A percentile compares a stretch with the other conserved stretches of the same genome.
Evolutionary conservation across 148 eudicot genomes (phyloP).

Genomic region (Persicaria maculosa): DNA sequence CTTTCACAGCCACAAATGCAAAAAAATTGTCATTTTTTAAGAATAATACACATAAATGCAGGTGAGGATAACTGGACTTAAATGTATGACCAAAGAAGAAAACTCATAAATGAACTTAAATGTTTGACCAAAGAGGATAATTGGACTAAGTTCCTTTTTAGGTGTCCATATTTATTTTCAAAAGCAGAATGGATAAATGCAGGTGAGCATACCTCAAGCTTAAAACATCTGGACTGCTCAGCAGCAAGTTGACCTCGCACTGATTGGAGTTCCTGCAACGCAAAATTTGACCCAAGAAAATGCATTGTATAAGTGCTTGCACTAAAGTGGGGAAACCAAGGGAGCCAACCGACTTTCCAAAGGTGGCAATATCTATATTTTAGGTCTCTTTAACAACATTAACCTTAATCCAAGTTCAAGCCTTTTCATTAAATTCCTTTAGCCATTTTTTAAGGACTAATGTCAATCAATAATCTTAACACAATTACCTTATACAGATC

Average conservation of each 20-base stretch:
- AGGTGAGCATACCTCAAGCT: constrained; percentile 69
- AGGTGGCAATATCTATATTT: neutral
- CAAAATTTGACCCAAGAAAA: constrained; percentile 2
- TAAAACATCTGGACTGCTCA: constrained; percentile 97
- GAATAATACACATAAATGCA: neutral
- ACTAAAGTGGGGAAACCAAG: neutral
- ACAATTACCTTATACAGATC: constrained; percentile 71
- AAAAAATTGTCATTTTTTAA: neutral
- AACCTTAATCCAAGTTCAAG: neutral
- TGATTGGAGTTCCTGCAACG: constrained; percentile 92
- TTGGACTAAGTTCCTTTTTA: neutral
- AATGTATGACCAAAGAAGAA: too few species aligned
- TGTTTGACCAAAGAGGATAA: too few species aligned
- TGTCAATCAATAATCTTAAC: neutral
- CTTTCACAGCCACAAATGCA: neutral
- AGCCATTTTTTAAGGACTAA: neutral
- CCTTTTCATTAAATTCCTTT: neutral
- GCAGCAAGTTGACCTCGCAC: constrained; percentile 92
- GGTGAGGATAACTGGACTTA: too few species aligned
- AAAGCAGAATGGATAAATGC: neutral
- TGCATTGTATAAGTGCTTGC: neutral
- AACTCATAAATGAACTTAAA: too few species aligned
- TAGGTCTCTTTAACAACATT: neutral
- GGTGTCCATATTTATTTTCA: neutral
- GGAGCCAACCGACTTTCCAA: neutral